Base-by-base conservation (phyloP, 352 stramenopile genomes). In the Globisporangium rhizosaccharum region DNA sequence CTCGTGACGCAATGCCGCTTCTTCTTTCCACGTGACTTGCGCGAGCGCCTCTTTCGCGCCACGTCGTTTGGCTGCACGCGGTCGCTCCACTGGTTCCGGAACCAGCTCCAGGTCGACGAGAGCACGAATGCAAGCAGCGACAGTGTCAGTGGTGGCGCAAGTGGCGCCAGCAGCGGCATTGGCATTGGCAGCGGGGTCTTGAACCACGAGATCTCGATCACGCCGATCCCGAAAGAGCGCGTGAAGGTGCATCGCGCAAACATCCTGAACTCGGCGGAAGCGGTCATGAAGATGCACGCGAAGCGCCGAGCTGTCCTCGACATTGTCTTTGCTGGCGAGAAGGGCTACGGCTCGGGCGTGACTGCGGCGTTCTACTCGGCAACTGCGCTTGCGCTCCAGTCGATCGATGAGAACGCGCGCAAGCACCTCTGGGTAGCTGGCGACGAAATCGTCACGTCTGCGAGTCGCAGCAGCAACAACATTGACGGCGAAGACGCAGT, bases 311-410 rank as follows among this genome's bases (percentile, higher is more conserved):
- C 83, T 28, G 83, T 94, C 20, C 57, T 94, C 36, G 85, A 94
- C 64, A 80, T 94, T 47, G 79, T 93, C 1, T 94, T 94, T 72
- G 72, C 85, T 26, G 85, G 85, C 12, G 85, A 94, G 67, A 90
- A 90, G 49, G 85, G 85, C 11, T 94, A 93, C 57, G 85, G 85
- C 3, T 91, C 85, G 4, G 85, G 85, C 12, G 85, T 94, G 23
- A 94, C 85, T 1, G 85, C 85, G 10, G 81, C 82, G 11, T 94
- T 94, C 54, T 94, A 93, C 61, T 94, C 85, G 25, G 83, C 84
- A 9, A 84, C 78, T 17, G 82, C 85, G 10, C 65, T 86, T 15
- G 83, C 79, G 14, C 55, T 94, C 14, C 85, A 92, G 56, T 69
- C 62, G 6, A 33, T 84, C 5, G 66, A 59, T 44, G 79, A 89